Evolutionary conservation across 1,284 basidiomycete species (phyloP), one percentile per base, ranked within the genome.

Genomic region (Puccinia coronata): DNA sequence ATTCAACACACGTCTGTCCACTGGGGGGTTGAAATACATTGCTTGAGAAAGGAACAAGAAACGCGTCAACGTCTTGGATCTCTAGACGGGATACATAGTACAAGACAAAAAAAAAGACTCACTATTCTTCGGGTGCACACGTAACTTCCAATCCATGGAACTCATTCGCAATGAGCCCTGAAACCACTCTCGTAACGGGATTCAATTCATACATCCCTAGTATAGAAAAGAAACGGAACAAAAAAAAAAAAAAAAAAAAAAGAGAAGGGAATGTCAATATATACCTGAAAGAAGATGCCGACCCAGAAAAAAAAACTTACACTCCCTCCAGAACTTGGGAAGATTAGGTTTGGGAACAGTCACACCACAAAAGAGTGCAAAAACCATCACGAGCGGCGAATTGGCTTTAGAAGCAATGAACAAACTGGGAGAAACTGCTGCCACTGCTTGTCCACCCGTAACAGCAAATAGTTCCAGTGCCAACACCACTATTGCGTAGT

Each of bases 381-480:
- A 88, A 72, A 41, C 43, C 8, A 59, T 23, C 20, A 63, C 57
- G 11, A 12, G 93, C 92, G 84, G 92, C 93, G 87, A 92, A 92
- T 80, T 95, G 87, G 23, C 92, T 91, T 12, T 93, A 92, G 65
- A 94, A 90, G 86, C 90, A 86, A 83, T 87, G 87, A 80, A 73
- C 55, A 92, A 87, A 79, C 89, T 90, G 0, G 93, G 92, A 0
- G 92, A 92, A 53, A 95, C 87, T 0, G 94, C 91, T n/a, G 91
- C 93, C 67, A 95, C 84, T 28, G 87, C 87, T 84, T 89, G 89
- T 75, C 93, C 93, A 14, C 94, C 87, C 18, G 91, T 90, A 34
- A 94, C 92, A 82, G 92, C 90, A 85, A 93, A 95, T 47, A 92
- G 83, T 83, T 92, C 90, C 86, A 92, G 90, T 87, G 93, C 90